Percentiles rank a stretch among this genome's conserved stretches.
phyloP scores from a whole-genome alignment of 306 rosid genomes.

The Prunus campanulata region DNA sequence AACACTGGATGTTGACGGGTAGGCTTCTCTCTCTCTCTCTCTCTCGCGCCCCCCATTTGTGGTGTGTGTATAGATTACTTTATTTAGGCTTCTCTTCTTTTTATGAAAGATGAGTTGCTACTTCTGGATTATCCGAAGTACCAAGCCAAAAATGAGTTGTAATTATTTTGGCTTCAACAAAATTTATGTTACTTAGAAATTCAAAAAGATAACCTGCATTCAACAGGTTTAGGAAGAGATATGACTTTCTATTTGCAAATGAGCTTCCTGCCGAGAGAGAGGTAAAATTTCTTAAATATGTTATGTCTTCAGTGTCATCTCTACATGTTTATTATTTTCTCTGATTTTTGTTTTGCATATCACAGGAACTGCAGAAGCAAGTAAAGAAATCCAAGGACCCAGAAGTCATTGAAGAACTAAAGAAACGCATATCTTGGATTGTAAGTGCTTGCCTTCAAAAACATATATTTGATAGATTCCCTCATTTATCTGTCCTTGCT shows the following conservation, averaged over 20 bases:
- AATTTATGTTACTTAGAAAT: neutral
- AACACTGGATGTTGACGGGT: conserved; percentile 14
- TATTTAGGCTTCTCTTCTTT: no score
- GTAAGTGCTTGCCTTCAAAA: conserved; percentile 44
- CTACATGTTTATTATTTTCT: neutral
- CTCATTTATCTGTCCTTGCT: neutral
- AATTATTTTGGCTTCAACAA: neutral
- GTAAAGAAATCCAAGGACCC: conserved; percentile 48
- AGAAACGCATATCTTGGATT: conserved; percentile 56
- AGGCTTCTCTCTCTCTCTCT: neutral
- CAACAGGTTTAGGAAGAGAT: conserved; percentile 76
- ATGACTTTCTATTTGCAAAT: conserved; percentile 49
- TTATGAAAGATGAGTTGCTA: no score
- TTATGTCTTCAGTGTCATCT: neutral
- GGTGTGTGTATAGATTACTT: no score
- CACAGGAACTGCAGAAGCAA: conserved; percentile 59
- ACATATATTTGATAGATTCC: neutral
- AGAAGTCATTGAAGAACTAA: conserved; percentile 45
- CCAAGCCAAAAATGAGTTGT: no score
- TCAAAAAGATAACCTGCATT: neutral
- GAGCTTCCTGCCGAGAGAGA: conserved; percentile 39
- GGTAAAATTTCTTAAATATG: conserved; percentile 37
- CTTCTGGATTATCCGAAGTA: no score
- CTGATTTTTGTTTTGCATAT: conserved; percentile 15
- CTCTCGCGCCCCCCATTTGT: neutral